Percentiles rank a stretch among this genome's conserved stretches.
These are phyloP conservation scores for Stellera chamaejasme DNA, from an alignment of 345 rosid species.

Conservation along the genomic window DNA sequence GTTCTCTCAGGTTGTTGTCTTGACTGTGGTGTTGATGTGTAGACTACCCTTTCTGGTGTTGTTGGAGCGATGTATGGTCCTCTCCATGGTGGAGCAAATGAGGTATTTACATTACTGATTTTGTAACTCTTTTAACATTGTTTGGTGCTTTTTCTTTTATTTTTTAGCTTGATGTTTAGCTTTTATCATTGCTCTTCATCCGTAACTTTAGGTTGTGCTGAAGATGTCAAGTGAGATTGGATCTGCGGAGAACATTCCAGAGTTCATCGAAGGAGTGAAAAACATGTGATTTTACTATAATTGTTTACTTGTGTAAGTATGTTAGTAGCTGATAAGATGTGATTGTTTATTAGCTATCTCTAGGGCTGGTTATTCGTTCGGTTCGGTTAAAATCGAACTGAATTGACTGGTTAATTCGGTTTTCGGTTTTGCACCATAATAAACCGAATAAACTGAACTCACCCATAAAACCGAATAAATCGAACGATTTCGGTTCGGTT, in stretches of 20 bases:
- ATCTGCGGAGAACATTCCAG: constrained; percentile 84
- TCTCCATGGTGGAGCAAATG: constrained; percentile 99
- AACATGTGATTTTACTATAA: constrained; percentile 43
- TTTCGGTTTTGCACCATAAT: too few relatives aligned
- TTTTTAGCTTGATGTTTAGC: constrained; percentile 8
- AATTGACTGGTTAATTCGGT: too few relatives aligned
- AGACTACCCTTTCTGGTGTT: constrained; percentile 89
- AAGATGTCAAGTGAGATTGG: constrained; percentile 95
- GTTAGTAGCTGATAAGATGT: too few relatives aligned
- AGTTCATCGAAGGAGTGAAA: constrained; percentile 88
- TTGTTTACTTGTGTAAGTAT: neutral
- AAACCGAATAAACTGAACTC: too few relatives aligned
- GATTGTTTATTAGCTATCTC: neutral
- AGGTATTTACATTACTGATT: constrained; percentile 34
- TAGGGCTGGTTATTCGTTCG: too few relatives aligned
- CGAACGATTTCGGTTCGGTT: too few relatives aligned
- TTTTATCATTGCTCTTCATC: constrained; percentile 5
- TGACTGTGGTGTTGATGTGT: constrained; percentile 89
- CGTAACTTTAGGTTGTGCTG: constrained; percentile 69
- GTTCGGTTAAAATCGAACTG: too few relatives aligned
- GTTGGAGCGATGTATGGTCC: constrained; percentile 97
- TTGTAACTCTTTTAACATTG: neutral
- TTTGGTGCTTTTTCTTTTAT: constrained; percentile 2
- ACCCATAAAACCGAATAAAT: too few relatives aligned
- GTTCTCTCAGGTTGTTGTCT: neutral